Percentiles rank a stretch among this genome's conserved stretches.
These are phyloP conservation scores for Xerocomus potaroensis DNA, from an alignment of 768 basidiomycete species.

Conservation along the genomic window DNA sequence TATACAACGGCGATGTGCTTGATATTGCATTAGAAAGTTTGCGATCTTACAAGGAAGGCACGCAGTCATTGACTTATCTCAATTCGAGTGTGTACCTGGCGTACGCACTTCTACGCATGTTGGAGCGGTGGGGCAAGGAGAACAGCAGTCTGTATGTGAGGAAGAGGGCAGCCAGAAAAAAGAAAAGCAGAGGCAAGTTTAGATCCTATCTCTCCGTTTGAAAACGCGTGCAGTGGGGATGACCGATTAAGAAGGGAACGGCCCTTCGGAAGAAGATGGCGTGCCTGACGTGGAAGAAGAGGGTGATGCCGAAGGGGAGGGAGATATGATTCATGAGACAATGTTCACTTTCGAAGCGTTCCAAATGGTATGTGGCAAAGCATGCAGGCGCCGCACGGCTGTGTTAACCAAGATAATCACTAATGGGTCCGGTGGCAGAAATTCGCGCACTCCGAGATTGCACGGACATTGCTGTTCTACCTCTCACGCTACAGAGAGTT, in stretches of 20 bases:
- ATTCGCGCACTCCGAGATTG: conserved; percentile 85
- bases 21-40: conserved; percentile 82
- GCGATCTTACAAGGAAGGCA: conserved; percentile 72
- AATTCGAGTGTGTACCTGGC: conserved; percentile 82
- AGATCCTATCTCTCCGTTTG: conserved; percentile 20
- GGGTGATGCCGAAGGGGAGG: conserved; percentile 52
- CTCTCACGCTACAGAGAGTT: conserved; percentile 84
- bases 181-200: conserved; percentile 47
- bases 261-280: conserved; percentile 50
- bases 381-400: conserved; percentile 12
- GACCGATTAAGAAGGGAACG: conserved; percentile 30
- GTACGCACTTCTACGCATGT: conserved; percentile 80
- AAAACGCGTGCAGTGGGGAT: conserved; percentile 9
- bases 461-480: conserved; percentile 78
- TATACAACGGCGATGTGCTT: conserved; percentile 93
- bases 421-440: conserved; percentile 47
- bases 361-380: conserved; percentile 60
- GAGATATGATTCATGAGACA: conserved; percentile 73
- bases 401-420: conserved; percentile 18
- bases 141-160: conserved; percentile 72
- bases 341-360: conserved; percentile 91
- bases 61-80: conserved; percentile 76
- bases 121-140: conserved; percentile 82
- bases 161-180: conserved; percentile 51
- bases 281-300: conserved; percentile 68